Base-by-base conservation (phyloP, 306 rosid species). In the Herpetospermum pedunculosum region DNA sequence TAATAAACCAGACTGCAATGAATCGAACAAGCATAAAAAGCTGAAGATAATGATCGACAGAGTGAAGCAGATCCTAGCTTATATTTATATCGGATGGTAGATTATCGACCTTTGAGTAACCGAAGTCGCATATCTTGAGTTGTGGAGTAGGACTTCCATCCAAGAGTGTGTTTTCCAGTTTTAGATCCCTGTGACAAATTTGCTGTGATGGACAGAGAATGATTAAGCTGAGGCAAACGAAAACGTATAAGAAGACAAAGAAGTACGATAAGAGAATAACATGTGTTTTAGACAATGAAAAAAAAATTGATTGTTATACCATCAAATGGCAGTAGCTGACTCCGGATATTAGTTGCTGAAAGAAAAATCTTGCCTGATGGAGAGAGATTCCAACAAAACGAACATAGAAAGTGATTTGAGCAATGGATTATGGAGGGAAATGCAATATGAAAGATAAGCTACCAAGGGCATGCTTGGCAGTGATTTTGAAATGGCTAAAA, bases 261-360 rank as follows among this genome's bases (percentile, higher is more conserved):
- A n/a, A n/a, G n/a, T n/a, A 14, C 12, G 30, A 30, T 5, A 30
- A 23, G 18, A 38, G 50, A 40, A 15, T 41, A 4, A 62, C 28
- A 67, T 21, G n/a, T 12, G 18, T 15, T 11, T 30, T 18, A 6
- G 43, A 59, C 12, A 16, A 59, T 30, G 23, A 29, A 64, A 52
- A 34, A 47, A 73, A 74, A 67, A 16, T 25, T 30, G 29, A 23
- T 15, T 14, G 38, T 44, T 43, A 63, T 88, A 94, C 99, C 97
- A 89, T 87, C 80, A 88, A 80, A 74, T 94, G 99, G 77, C 96
- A 89, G 75, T 94, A 89, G 81, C 96, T 84, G 76, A 94, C 99
- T 77, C 99, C 99, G 34, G 96, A 94, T 82, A 94, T 87, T 71
- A 94, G 86, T 83, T 94, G 99, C 81, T 88, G 99, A 88, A 94